phyloP scores from a whole-genome alignment of 345 rosid genomes.

The Salix exigua region DNA sequence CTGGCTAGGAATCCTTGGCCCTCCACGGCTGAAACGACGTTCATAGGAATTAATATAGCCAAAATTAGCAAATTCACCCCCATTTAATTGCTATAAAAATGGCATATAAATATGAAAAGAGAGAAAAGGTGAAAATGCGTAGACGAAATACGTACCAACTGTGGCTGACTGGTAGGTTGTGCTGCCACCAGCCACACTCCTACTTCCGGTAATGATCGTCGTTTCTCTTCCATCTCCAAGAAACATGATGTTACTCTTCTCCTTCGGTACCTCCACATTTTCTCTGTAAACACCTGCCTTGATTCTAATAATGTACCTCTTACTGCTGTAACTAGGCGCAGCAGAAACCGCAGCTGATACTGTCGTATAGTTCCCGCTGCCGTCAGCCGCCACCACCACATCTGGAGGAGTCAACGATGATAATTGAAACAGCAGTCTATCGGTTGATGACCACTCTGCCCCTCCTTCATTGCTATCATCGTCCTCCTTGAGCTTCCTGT shows the following conservation, averaged over 20 bases:
- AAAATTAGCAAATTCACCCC: no score
- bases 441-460: conserved; percentile 69
- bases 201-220: conserved; percentile 66
- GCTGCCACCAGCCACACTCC: conserved; percentile 69
- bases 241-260: conserved; percentile 72
- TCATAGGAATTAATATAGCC: background rate
- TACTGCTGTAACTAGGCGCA: conserved; percentile 56
- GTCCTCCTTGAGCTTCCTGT: conserved; percentile 47
- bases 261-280: conserved; percentile 74
- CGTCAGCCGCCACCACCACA: conserved; percentile 78
- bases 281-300: conserved; percentile 75
- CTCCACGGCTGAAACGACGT: conserved; percentile 53
- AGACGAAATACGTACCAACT: conserved; percentile 54
- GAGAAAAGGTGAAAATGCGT: background rate
- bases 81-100: background rate
- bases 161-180: conserved; percentile 92
- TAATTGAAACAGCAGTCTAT: conserved; percentile 62
- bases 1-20: conserved; percentile 73
- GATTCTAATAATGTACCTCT: conserved; percentile 61
- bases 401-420: conserved; percentile 49
- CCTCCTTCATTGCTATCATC: conserved; percentile 16
- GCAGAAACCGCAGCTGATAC: conserved; percentile 65
- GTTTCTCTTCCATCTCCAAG: conserved; percentile 68
- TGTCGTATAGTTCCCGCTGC: conserved; percentile 61
- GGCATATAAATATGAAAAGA: background rate